A percentile compares a stretch with the other conserved stretches of the same genome.
phyloP scores from a whole-genome alignment of 352 stramenopile genomes.

The Phytophthora tentaculata region DNA sequence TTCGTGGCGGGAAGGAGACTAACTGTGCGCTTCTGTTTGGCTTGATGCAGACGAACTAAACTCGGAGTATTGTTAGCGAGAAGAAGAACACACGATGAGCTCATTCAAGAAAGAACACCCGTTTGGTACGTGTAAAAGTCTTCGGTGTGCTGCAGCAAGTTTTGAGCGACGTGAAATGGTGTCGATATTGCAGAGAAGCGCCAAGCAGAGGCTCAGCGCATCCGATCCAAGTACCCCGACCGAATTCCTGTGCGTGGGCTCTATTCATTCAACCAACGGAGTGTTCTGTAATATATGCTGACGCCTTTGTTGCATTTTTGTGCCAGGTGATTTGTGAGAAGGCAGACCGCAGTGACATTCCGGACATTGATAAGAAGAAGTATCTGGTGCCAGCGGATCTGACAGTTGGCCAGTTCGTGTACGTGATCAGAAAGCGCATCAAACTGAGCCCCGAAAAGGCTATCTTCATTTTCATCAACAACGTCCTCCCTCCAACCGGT shows the following conservation, averaged over 20 bases:
- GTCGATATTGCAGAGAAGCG: slow-evolving; percentile 90
- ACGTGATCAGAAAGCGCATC: slow-evolving; percentile 99
- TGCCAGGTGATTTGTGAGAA: slow-evolving; percentile 92
- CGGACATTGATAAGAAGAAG: slow-evolving; percentile 99
- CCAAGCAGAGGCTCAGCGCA: slow-evolving; percentile 97
- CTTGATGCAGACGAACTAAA: slow-evolving; percentile 30
- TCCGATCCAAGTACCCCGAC: slow-evolving; percentile 99
- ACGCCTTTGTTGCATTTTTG: not conserved
- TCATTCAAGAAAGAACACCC: slow-evolving; percentile 93
- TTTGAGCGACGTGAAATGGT: too few species aligned
- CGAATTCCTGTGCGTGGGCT: slow-evolving; percentile 91
- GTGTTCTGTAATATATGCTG: not conserved
- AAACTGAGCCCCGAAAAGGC: slow-evolving; percentile 97
- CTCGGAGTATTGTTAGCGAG: slow-evolving; percentile 20
- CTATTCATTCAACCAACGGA: not conserved
- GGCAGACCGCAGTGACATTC: slow-evolving; percentile 97
- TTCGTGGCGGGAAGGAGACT: slow-evolving; percentile 30
- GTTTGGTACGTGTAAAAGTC: slow-evolving; percentile 60
- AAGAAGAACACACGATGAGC: slow-evolving; percentile 61
- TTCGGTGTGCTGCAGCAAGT: not conserved
- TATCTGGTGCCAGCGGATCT: slow-evolving; percentile 97
- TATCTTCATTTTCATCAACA: slow-evolving; percentile 99
- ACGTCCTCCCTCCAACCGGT: slow-evolving; percentile 97
- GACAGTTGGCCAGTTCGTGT: slow-evolving; percentile 99
- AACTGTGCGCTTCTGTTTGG: slow-evolving; percentile 26